These are phyloP conservation scores for Trypanosoma mega DNA, from an alignment of 208 protist genomes.

Conservation along the genomic window DNA sequence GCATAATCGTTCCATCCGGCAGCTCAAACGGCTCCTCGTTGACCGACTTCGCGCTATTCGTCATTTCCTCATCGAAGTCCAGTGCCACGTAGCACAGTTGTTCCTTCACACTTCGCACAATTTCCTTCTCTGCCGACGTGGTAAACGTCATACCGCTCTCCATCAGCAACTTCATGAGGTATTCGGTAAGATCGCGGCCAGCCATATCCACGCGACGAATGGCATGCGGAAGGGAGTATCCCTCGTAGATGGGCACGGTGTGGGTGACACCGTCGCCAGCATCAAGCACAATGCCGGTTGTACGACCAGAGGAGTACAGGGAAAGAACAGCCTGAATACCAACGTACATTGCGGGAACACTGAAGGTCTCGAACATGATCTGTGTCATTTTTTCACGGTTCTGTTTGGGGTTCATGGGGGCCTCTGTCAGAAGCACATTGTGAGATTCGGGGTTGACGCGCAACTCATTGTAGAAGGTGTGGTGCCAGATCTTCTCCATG, in stretches of 20 bases:
- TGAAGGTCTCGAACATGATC: constrained; percentile 95
- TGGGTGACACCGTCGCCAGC: constrained; percentile 93
- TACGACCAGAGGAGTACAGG: constrained; percentile 91
- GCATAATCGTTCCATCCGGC: constrained; percentile 93
- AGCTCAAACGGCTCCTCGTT: constrained; percentile 92
- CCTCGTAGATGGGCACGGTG: constrained; percentile 94
- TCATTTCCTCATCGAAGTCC: constrained; percentile 97
- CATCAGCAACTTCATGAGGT: constrained; percentile 94
- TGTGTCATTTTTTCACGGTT: constrained; percentile 95
- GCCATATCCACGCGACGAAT: constrained; percentile 89
- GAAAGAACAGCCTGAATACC: constrained; percentile 97
- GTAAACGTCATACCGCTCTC: constrained; percentile 96
- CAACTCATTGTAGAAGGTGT: constrained; percentile 99
- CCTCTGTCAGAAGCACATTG: constrained; percentile 93
- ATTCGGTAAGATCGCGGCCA: constrained; percentile 95
- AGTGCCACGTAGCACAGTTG: constrained; percentile 92
- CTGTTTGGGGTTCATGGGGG: constrained; percentile 90
- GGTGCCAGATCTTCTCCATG: constrained; percentile 98
- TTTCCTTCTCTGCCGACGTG: constrained; percentile 95
- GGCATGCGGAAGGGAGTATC: constrained; percentile 88
- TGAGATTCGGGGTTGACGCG: constrained; percentile 97
- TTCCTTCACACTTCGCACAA: constrained; percentile 96
- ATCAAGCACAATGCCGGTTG: constrained; percentile 93
- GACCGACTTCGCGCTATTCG: constrained; percentile 82
- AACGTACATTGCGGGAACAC: constrained; percentile 90